Evolutionary conservation across 2,329 filamentous ascomycete species (phyloP), one percentile per base, ranked within the genome.

Genomic region (Sclerotinia trifoliorum): DNA sequence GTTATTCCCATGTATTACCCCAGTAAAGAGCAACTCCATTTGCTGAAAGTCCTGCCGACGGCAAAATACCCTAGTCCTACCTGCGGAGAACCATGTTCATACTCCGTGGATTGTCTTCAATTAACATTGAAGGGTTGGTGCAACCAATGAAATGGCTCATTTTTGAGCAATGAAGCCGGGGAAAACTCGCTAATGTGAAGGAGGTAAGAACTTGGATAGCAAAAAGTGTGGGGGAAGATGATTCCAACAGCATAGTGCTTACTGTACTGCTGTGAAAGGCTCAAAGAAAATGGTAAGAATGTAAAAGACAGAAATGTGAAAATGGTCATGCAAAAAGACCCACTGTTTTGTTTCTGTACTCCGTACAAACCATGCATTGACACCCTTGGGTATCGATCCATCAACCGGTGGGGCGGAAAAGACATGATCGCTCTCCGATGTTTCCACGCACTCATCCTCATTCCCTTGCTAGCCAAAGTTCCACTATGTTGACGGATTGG

Each of bases 31-130:
- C 21, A 51, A 42, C 8, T n/a, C 17, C 15, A 62, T 62, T 51
- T 29, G 60, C 51, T 39, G 46, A 39, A 51, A 62, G 60, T 19
- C 6, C 17, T 51, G 13, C 29, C 46, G 46, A 39, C n/a, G 46
- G 29, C 51, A 62, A 24, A 51, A 39, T 35, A 51, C 32, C 60
- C 60, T 51, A 51, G 58, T 39, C 13, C 35, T 24, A 24, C 29
- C 46, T 62, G 60, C 60, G 46, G 58, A 62, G 58, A 62, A 62
- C 58, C 58, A 62, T 62, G 58, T n/a, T 49, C 11, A n/a, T 24
- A 19, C 2, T 35, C 7, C 35, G 35, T 35, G 1, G 8, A 35
- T 49, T 49, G 21, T 32, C 29, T 21, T 48, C 26, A 46, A 62
- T 17, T 24, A 8, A 39, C 13, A 32, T 49, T n/a, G 7, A 48